phyloP scores from a whole-genome alignment of 164 flowering plant genomes.

The Piper betle region DNA sequence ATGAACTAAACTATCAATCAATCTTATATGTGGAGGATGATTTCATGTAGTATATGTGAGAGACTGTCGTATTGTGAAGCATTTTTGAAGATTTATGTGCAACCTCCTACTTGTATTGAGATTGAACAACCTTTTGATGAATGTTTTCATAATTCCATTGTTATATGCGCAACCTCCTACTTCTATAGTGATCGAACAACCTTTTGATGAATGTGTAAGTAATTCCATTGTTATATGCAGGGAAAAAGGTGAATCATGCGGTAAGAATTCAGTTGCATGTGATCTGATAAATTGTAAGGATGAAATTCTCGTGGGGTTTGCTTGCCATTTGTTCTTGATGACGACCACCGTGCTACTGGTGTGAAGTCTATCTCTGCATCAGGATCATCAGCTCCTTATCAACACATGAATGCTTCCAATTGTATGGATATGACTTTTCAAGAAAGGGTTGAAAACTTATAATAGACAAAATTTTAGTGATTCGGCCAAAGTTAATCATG shows the following conservation, averaged over 20 bases:
- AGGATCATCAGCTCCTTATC: constrained; percentile 30
- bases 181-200: neutral
- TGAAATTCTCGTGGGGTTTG: constrained; percentile 66
- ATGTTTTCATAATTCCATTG: no score
- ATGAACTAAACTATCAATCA: neutral
- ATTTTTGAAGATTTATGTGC: no score
- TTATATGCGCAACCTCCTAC: neutral
- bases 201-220: neutral
- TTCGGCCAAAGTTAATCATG: constrained; percentile 22
- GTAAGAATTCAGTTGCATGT: constrained; percentile 22
- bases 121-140: no score
- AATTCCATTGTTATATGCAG: constrained; percentile 18
- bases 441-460: constrained; percentile 23
- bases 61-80: no score
- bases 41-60: no score
- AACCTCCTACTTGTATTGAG: no score
- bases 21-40: neutral
- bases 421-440: constrained; percentile 24
- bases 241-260: constrained; percentile 15
- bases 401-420: constrained; percentile 20
- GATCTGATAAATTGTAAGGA: constrained; percentile 27
- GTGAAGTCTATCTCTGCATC: constrained; percentile 41
- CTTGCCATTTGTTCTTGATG: constrained; percentile 65
- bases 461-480: constrained; percentile 17
- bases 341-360: constrained; percentile 57